Evolutionary conservation across 106 monocot species (phyloP), one percentile per base, ranked within the genome.

Genomic region (Dioscorea zingiberensis): DNA sequence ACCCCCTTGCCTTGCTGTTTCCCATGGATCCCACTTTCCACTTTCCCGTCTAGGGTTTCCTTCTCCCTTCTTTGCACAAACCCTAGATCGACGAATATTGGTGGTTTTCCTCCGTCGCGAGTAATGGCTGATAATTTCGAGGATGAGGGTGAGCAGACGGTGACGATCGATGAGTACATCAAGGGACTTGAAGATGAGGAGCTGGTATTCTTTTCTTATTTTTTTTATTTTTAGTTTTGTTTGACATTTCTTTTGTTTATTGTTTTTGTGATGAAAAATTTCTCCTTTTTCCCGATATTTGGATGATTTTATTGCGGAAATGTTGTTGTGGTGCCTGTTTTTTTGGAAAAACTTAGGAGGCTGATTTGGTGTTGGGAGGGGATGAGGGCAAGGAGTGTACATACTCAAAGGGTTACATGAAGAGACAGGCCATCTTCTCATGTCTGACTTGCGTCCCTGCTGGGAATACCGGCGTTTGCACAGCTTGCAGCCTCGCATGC

Each of bases 331-430:
- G 12, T n/a, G 44, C 10, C 26, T 54, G 24, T 56, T 19, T 55
- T 68, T 66, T 32, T 78, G 71, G 48, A 76, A 66, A 77, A 81
- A 65, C 47, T 51, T 76, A 98, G 97, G 92, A 92, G 54, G 97
- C 86, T 16, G 97, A 98, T 90, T 64, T 98, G 85, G 88, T 98
- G 18, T 62, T 98, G 59, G 92, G 97, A 65, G 97, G 97, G 13
- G 97, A 98, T 64, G 92, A 92, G 47, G 97, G 97, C 47, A 86
- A 93, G 74, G 92, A 93, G 57, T 98, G 97, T 74, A 98, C 97
- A 0, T 98, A 93, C 61, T 25, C 69, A 6, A 75, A 74, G 16
- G 97, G 97, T 9, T 92, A 98, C 70, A 84, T 89, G 89, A 98
- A 92, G 77, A 76, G 97, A 71, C 97, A 98, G 61, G 97, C 97